Evolutionary conservation across 2,329 filamentous ascomycete species (phyloP).

Genomic region (Fusarium buharicum): DNA sequence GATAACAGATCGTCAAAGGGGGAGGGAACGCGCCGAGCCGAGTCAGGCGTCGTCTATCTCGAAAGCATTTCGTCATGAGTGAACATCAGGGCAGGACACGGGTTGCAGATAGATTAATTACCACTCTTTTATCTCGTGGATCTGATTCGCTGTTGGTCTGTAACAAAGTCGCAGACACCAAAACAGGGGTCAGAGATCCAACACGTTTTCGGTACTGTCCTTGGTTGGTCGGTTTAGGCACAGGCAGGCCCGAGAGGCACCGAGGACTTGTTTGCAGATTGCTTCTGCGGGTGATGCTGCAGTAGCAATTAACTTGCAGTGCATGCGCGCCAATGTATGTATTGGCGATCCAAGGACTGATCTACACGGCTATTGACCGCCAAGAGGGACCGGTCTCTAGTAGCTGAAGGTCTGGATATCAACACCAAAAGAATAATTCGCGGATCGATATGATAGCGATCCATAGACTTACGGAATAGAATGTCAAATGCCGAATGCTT

Average conservation of each 20-base stretch:
- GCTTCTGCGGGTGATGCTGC: conserved; percentile 27
- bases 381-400: conserved; percentile 20
- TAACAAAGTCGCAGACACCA: conserved; percentile 1
- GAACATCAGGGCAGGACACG: neutral
- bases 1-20: conserved; percentile 15
- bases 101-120: conserved; percentile 21
- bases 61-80: conserved; percentile 5
- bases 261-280: conserved; percentile 10
- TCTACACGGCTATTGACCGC: conserved; percentile 28
- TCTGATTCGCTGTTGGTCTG: conserved; percentile 10
- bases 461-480: neutral
- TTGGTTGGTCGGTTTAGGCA: conserved; percentile 2
- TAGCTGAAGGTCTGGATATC: neutral
- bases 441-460: neutral
- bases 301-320: conserved; percentile 6
- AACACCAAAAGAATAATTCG: neutral
- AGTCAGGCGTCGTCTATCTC: conserved; percentile 12
- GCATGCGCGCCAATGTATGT: conserved; percentile 15
- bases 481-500: neutral
- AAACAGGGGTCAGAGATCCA: conserved; percentile 5
- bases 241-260: neutral
- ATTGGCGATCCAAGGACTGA: conserved; percentile 23
- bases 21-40: conserved; percentile 35
- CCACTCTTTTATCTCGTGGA: neutral
- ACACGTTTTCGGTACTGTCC: conserved; percentile 2